A percentile compares a stretch with the other conserved stretches of the same genome.
Conservation (phyloP, 441 rosid species). For the Populus trichocarpa region DNA sequence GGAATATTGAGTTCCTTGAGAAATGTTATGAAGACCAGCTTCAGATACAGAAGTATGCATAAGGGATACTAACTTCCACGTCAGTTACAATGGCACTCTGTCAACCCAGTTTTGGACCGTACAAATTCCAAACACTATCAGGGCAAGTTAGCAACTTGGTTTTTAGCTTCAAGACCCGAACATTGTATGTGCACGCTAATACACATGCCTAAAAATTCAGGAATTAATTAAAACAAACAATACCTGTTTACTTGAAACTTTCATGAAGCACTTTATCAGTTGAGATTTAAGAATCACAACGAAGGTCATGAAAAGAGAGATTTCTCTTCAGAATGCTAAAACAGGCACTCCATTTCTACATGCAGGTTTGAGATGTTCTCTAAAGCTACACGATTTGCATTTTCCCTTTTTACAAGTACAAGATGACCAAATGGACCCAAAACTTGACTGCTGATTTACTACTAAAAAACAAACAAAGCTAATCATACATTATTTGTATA, state of each 20-base stretch:
- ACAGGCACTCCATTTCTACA: background rate
- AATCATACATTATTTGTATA: conserved; percentile 7
- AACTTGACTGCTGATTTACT: conserved; percentile 22
- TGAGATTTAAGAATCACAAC: background rate
- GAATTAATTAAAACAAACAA: no score
- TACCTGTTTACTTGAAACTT: no score
- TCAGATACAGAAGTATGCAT: background rate
- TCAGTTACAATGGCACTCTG: no score
- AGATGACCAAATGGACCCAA: conserved; percentile 8
- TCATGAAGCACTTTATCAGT: no score
- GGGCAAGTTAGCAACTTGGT: no score
- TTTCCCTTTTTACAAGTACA: conserved; percentile 17
- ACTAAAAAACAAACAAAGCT: background rate
- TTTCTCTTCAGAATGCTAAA: background rate
- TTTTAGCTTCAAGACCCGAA: no score
- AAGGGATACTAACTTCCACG: no score
- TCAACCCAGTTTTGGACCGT: no score
- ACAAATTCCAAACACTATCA: no score
- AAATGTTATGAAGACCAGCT: background rate
- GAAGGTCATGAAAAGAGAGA: no score
- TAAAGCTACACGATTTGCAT: conserved; percentile 12
- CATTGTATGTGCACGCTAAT: background rate
- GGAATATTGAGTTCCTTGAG: background rate
- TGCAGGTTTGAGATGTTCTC: background rate
- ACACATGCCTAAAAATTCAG: background rate